These are phyloP conservation scores for Galerina marginata DNA, from an alignment of 768 basidiomycete species.

Conservation along the genomic window DNA sequence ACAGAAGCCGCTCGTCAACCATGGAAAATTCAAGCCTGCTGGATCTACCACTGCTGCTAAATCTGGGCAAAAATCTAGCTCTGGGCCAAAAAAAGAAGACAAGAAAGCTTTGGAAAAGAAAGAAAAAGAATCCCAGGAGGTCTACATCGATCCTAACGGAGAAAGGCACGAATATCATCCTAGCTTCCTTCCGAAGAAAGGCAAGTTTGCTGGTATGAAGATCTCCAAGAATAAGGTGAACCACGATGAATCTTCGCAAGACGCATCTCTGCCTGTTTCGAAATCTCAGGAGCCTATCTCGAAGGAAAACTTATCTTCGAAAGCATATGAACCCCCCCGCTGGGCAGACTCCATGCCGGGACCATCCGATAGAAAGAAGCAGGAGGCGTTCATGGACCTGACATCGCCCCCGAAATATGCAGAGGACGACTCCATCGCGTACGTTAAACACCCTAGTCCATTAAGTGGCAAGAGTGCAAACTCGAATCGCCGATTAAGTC, in stretches of 20 bases:
- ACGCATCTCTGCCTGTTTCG: slow-evolving; percentile 2
- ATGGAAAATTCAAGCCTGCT: neutral
- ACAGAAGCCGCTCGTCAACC: slow-evolving; percentile 2
- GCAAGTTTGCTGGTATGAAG: slow-evolving; percentile 23
- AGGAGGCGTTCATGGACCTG: neutral
- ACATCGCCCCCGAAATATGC: neutral
- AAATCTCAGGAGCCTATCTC: slow-evolving; percentile 8
- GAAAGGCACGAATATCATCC: slow-evolving; percentile 19
- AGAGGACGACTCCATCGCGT: neutral
- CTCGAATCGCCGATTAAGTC: slow-evolving; percentile 13
- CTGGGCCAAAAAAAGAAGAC: neutral
- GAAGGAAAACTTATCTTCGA: slow-evolving; percentile 7
- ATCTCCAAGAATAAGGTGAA: slow-evolving; percentile 42
- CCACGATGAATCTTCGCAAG: neutral
- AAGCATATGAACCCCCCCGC: neutral
- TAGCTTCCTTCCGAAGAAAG: slow-evolving; percentile 12
- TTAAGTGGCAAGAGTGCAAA: slow-evolving; percentile 15
- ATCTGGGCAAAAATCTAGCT: neutral
- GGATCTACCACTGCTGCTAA: neutral
- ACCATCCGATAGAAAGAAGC: neutral
- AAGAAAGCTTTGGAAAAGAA: slow-evolving; percentile 7
- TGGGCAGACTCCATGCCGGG: neutral
- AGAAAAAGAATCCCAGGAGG: neutral
- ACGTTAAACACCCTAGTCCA: slow-evolving; percentile 5
- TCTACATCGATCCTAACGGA: slow-evolving; percentile 15